phyloP scores from a whole-genome alignment of 345 rosid genomes.

The Acer saccharum region DNA sequence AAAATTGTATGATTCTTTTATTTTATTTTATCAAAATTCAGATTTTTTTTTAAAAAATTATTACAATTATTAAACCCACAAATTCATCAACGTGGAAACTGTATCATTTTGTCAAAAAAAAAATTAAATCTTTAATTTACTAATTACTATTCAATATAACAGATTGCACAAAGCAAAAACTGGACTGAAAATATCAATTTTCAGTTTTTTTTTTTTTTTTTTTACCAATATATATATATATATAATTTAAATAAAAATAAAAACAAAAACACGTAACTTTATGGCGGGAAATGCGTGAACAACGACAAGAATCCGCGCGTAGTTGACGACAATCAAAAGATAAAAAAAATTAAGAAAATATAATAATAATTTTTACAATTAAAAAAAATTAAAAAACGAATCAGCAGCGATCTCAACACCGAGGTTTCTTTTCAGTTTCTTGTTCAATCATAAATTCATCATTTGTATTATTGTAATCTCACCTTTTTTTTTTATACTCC shows the following conservation, averaged over 20 bases:
- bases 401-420: background rate
- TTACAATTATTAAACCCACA: no score
- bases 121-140: no score
- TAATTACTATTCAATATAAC: no score
- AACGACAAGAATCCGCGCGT: conserved; percentile 27
- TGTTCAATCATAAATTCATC: background rate
- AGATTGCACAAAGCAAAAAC: background rate
- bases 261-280: background rate
- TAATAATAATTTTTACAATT: background rate
- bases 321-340: conserved; percentile 8
- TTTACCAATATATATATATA: no score
- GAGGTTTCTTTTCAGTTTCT: background rate
- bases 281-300: conserved; percentile 10
- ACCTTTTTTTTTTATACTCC: background rate
- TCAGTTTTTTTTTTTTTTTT: no score
- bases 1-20: no score
- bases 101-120: no score
- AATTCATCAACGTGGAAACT: no score
- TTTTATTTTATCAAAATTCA: no score
- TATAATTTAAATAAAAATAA: no score
- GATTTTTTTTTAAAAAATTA: no score
- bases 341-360: background rate
- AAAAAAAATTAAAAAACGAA: background rate
- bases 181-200: background rate
- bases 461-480: background rate